Percentiles rank a stretch among this genome's conserved stretches.
phyloP scores from a whole-genome alignment of 208 protist species.

The Trypanosoma congolense region DNA sequence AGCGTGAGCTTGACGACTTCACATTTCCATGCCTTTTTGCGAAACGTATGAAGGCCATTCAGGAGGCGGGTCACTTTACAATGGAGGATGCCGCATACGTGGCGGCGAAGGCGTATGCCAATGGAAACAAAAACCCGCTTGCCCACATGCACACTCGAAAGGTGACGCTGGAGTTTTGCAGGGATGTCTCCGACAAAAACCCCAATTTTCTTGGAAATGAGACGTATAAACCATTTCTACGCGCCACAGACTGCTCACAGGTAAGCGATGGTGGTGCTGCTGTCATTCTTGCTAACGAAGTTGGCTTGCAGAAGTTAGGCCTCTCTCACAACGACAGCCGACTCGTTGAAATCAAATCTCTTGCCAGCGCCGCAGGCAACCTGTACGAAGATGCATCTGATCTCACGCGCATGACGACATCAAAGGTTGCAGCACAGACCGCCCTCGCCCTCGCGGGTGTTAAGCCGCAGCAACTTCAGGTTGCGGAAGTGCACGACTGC shows the following conservation, averaged over 20 bases:
- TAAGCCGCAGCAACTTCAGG: slow-evolving; percentile 53
- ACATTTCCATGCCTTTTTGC: slow-evolving; percentile 91
- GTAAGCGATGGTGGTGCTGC: slow-evolving; percentile 87
- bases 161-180: slow-evolving; percentile 65
- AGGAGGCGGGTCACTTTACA: slow-evolving; percentile 66
- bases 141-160: slow-evolving; percentile 85
- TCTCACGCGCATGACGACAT: slow-evolving; percentile 71
- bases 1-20: slow-evolving; percentile 88
- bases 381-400: slow-evolving; percentile 74
- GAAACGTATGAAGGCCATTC: slow-evolving; percentile 78
- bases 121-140: slow-evolving; percentile 85
- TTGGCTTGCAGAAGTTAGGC: slow-evolving; percentile 76
- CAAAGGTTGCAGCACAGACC: slow-evolving; percentile 58
- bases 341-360: slow-evolving; percentile 70
- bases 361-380: slow-evolving; percentile 57
- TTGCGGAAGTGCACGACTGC: slow-evolving; percentile 92
- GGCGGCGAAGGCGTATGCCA: slow-evolving; percentile 85
- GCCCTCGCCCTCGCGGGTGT: slow-evolving; percentile 64
- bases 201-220: slow-evolving; percentile 80
- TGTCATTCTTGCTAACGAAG: slow-evolving; percentile 74
- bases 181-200: slow-evolving; percentile 50
- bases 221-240: slow-evolving; percentile 78
- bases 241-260: slow-evolving; percentile 85
- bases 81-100: slow-evolving; percentile 85
- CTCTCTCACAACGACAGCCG: slow-evolving; percentile 47